Conservation (phyloP, 106 monocot species). For the Dendrobium chrysotoxum region DNA sequence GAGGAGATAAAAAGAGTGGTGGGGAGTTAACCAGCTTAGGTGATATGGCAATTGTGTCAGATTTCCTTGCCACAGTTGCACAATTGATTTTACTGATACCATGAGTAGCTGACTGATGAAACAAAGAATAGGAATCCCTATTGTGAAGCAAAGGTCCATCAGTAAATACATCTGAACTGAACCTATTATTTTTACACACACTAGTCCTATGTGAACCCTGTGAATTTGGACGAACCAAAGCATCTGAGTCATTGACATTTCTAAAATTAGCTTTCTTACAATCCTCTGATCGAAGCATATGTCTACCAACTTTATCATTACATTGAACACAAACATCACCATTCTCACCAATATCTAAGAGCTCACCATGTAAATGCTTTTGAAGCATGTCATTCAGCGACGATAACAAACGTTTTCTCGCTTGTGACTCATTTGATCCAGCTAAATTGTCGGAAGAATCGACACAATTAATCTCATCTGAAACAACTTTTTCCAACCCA, state of each 20-base stretch:
- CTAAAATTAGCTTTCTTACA: conserved; percentile 60
- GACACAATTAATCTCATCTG: conserved; percentile 16
- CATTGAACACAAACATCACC: conserved; percentile 7
- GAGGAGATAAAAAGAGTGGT: conserved; percentile 80
- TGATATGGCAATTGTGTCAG: conserved; percentile 14
- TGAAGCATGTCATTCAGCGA: conserved; percentile 45
- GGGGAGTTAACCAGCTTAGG: conserved; percentile 49
- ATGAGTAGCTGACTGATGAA: conserved; percentile 13
- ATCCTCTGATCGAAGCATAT: conserved; percentile 21
- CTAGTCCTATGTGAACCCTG: neutral
- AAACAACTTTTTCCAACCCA: conserved; percentile 6
- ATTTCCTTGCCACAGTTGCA: neutral
- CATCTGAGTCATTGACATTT: conserved; percentile 11
- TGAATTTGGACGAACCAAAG: conserved; percentile 6
- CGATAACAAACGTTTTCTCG: conserved; percentile 68
- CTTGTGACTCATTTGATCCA: conserved; percentile 34
- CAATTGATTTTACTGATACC: conserved; percentile 12
- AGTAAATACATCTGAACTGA: conserved; percentile 29
- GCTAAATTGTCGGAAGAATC: neutral
- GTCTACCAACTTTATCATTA: conserved; percentile 9
- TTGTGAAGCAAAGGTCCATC: conserved; percentile 74
- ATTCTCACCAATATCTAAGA: conserved; percentile 6
- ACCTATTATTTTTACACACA: conserved; percentile 7
- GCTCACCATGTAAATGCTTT: conserved; percentile 55
- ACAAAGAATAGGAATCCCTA: conserved; percentile 18